phyloP scores from a whole-genome alignment of 2,329 filamentous ascomycete species.

The Neophaeococcomyces aloes region DNA sequence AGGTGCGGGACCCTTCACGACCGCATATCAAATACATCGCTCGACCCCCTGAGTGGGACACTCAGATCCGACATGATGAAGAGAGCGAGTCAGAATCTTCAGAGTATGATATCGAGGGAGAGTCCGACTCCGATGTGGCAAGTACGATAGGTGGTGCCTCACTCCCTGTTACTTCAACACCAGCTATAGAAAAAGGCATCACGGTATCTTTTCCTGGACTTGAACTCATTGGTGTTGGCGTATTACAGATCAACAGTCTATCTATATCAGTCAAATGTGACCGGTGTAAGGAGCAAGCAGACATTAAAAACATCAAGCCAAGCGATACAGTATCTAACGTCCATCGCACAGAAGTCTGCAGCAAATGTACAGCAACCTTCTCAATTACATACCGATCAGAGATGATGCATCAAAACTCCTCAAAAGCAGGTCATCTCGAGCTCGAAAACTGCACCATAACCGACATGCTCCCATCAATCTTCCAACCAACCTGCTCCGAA shows the following conservation, averaged over 20 bases:
- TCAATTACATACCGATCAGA: conserved; percentile 49
- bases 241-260: conserved; percentile 58
- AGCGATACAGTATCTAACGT: conserved; percentile 14
- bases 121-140: conserved; percentile 27
- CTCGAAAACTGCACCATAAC: conserved; percentile 61
- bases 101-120: conserved; percentile 33
- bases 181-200: conserved; percentile 42
- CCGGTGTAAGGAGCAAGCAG: conserved; percentile 63
- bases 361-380: conserved; percentile 41
- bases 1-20: conserved; percentile 32
- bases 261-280: conserved; percentile 66
- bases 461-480: conserved; percentile 69
- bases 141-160: conserved; percentile 24
- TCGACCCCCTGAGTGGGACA: conserved; percentile 65
- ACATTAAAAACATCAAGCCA: conserved; percentile 54
- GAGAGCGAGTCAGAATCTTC: conserved; percentile 32
- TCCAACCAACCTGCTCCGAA: conserved; percentile 64
- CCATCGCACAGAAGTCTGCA: conserved; percentile 39
- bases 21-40: conserved; percentile 62
- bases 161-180: conserved; percentile 42
- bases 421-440: conserved; percentile 69
- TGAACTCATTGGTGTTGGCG: conserved; percentile 65
- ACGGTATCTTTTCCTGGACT: conserved; percentile 67
- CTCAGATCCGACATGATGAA: conserved; percentile 24
- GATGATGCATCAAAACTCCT: conserved; percentile 61